Percentiles rank a stretch among this genome's conserved stretches.
phyloP scores from a whole-genome alignment of 2,329 filamentous ascomycete species.

The Trichoderma brevicompactum region DNA sequence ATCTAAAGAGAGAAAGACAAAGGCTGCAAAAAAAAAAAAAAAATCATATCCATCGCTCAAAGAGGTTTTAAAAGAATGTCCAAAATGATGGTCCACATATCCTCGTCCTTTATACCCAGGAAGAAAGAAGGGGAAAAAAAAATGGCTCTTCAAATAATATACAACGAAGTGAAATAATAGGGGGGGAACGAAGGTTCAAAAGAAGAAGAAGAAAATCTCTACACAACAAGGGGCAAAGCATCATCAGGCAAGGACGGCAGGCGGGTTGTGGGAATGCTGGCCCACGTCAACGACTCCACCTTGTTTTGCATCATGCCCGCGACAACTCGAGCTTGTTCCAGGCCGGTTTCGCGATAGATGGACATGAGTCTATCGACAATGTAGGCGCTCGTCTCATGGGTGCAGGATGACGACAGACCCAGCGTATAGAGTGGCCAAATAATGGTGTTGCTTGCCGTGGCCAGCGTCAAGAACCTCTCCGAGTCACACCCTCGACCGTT shows the following conservation, averaged over 20 bases:
- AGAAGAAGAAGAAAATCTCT: slow-evolving; percentile 16
- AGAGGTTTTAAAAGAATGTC: too few relatives aligned
- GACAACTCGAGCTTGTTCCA: slow-evolving; percentile 51
- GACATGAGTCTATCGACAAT: slow-evolving; percentile 51
- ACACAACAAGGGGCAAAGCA: slow-evolving; percentile 38
- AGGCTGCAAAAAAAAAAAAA: neutral
- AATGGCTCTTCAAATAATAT: neutral
- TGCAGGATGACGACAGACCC: slow-evolving; percentile 53
- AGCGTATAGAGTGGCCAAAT: slow-evolving; percentile 57
- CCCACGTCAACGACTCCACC: slow-evolving; percentile 38
- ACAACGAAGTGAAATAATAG: neutral
- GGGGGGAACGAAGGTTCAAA: neutral
- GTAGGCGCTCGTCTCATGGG: slow-evolving; percentile 48
- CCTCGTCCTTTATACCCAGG: neutral
- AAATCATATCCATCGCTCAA: slow-evolving; percentile 3
- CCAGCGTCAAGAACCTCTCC: slow-evolving; percentile 54
- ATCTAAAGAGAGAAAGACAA: neutral
- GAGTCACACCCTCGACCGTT: slow-evolving; percentile 44
- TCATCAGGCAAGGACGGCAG: slow-evolving; percentile 38
- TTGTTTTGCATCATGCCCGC: slow-evolving; percentile 49
- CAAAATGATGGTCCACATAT: neutral
- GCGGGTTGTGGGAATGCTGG: slow-evolving; percentile 34
- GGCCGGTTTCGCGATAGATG: slow-evolving; percentile 51
- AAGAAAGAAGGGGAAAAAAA: neutral
- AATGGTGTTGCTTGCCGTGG: slow-evolving; percentile 53